Percentiles rank a stretch among this genome's conserved stretches.
Conservation (phyloP, 2,329 filamentous ascomycete species). For the Cladosporium colombiae region DNA sequence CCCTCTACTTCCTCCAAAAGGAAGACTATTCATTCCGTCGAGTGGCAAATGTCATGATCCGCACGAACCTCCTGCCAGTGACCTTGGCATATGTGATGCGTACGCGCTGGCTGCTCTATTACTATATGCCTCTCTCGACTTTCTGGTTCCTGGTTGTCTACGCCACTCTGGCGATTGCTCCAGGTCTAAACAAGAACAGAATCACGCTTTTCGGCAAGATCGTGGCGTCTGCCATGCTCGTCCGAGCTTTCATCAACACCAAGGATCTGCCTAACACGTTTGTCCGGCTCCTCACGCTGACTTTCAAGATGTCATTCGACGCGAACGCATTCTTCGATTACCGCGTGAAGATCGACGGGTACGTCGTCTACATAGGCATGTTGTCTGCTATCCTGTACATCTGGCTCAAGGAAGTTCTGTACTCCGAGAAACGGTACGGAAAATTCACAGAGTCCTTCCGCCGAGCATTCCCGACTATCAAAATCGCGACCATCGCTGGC, state of each 20-base stretch:
- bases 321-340: slow-evolving; percentile 51
- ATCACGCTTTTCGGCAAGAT: slow-evolving; percentile 53
- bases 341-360: slow-evolving; percentile 55
- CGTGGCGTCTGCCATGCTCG: slow-evolving; percentile 46
- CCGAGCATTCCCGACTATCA: slow-evolving; percentile 28
- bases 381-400: slow-evolving; percentile 48
- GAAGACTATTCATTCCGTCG: slow-evolving; percentile 59
- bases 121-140: slow-evolving; percentile 59
- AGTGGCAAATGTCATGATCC: slow-evolving; percentile 55
- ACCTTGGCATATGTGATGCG: slow-evolving; percentile 58
- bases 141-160: slow-evolving; percentile 66
- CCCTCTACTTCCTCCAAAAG: slow-evolving; percentile 58
- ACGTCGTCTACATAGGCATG: slow-evolving; percentile 60
- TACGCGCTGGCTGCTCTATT: slow-evolving; percentile 59
- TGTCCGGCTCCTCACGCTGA: slow-evolving; percentile 40
- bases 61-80: slow-evolving; percentile 59
- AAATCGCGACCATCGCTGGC: slow-evolving; percentile 13
- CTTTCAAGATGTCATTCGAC: slow-evolving; percentile 54
- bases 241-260: slow-evolving; percentile 40
- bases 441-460: slow-evolving; percentile 17
- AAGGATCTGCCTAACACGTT: slow-evolving; percentile 48
- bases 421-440: slow-evolving; percentile 19
- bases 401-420: slow-evolving; percentile 28
- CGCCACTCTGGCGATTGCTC: slow-evolving; percentile 49
- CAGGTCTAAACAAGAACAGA: slow-evolving; percentile 46